Evolutionary conservation across 495 filamentous ascomycete genomes (phyloP), one percentile per base, ranked within the genome.

Genomic region (Aspergillus bertholletiae): DNA sequence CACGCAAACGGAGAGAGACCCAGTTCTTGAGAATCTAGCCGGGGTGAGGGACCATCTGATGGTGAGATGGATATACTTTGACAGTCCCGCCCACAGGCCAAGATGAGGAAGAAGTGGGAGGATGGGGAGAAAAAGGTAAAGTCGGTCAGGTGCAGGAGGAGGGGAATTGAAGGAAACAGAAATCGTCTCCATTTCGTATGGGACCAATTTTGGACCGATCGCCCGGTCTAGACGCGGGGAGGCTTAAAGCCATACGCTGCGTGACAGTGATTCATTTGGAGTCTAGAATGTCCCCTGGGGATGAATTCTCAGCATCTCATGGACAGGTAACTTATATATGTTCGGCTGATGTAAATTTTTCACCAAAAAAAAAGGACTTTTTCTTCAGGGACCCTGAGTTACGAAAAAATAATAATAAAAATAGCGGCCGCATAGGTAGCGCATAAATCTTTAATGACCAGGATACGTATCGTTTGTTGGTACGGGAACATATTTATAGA

Each of bases 211-310:
- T 49, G 52, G 52, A 47, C 44, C 58, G 58, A 65, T 65, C 53
- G 58, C 50, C 58, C 48, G 62, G 58, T 65, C 62, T 59, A 65
- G 62, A 65, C 58, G 62, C 58, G 56, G 62, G 62, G 62, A 49
- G 43, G 21, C 27, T 51, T 24, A 37, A 35, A 46, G 26, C 35
- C 49, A 35, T 18, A 11, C 46, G 6, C 26, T 48, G 5, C 3
- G 17, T 15, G 5, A 2, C 17, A 15, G 11, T 13, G 13, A 1
- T 30, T 30, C 17, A 48, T 28, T 2, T n/a, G 18, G 17, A 21
- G 39, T 22, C 20, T 43, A 37, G 30, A 37, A 11, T 15, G 12
- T 37, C 34, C 2, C 17, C 17, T 6, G 11, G 2, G 5, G 6
- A 37, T 2, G 13, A 2, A 28, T 5, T 28, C 8, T 28, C 26